Conservation (phyloP, 768 basidiomycete genomes). For the Kwoniella mangroviensis region DNA sequence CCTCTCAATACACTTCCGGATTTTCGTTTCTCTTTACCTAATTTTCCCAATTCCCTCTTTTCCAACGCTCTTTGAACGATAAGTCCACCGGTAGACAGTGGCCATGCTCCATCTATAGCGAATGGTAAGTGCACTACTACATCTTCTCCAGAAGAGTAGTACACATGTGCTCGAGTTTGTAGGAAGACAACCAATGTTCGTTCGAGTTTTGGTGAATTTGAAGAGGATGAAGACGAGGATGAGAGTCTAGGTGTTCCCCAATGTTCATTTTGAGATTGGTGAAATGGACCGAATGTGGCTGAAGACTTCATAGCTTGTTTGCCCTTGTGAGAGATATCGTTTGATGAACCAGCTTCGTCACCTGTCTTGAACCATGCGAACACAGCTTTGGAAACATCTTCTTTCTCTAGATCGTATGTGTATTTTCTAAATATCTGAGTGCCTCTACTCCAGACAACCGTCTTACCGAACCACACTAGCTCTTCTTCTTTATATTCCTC, state of each 20-base stretch:
- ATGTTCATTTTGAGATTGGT: slow-evolving; percentile 24
- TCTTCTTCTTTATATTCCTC: slow-evolving; percentile 42
- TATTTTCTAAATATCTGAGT: slow-evolving; percentile 48
- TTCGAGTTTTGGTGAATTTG: slow-evolving; percentile 14
- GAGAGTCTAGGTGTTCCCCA: slow-evolving; percentile 30
- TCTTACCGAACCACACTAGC: slow-evolving; percentile 52
- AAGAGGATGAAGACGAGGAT: slow-evolving; percentile 9
- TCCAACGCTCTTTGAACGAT: slow-evolving; percentile 51
- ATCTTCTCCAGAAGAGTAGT: slow-evolving; percentile 50
- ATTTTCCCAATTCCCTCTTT: slow-evolving; percentile 34
- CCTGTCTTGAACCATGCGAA: slow-evolving; percentile 51
- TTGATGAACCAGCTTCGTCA: background rate
- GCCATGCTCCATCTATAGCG: slow-evolving; percentile 46
- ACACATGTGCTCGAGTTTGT: slow-evolving; percentile 43
- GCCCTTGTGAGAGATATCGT: background rate
- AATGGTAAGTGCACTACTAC: slow-evolving; percentile 51
- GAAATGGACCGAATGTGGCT: slow-evolving; percentile 40
- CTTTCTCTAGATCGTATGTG: slow-evolving; percentile 45
- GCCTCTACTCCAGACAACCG: slow-evolving; percentile 53
- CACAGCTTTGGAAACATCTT: slow-evolving; percentile 43
- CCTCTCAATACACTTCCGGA: slow-evolving; percentile 26
- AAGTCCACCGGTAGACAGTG: slow-evolving; percentile 43
- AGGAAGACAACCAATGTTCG: slow-evolving; percentile 54
- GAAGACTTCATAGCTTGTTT: background rate
- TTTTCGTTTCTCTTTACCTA: slow-evolving; percentile 20